Base-by-base conservation (phyloP, 2,329 filamentous ascomycete species). In the Monilinia fructicola region DNA sequence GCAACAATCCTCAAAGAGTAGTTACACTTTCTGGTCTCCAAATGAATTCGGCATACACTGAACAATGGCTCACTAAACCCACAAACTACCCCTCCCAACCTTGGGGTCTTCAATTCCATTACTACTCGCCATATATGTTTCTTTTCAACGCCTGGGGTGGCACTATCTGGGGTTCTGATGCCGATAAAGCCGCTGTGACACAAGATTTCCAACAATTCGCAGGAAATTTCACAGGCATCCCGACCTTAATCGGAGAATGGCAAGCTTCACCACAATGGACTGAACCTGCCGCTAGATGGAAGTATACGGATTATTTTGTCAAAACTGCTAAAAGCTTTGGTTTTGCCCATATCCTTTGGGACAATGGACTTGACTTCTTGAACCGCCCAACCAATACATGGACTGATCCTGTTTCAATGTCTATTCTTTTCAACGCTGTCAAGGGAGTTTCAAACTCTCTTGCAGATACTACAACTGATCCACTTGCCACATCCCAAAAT, bases 81-180 rank as follows among this genome's bases (percentile, higher is more conserved):
- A 74, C 75, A 1, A 79, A 81, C 40, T 83, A 82, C 52, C 79
- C 79, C 16, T 85, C 85, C 67, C 74, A 76, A 63, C 85, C 85
- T 0, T 87, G 83, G 80, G 84, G 82, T 0, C 79, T 87, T 40
- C 85, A 87, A 72, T 87, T 85, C 72, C 86, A 88, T 72, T 87
- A 87, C 75, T 88, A 87, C 76, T 81, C 79, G 11, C 84, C 83
- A 14, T 85, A 83, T 75, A 81, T 81, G 68, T 81, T 81, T 60
- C 77, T 80, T 21, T 81, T 82, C 70, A 68, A 76, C 58, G 76
- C 81, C 16, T 87, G 84, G 85, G 85, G 85, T 31, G 85, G 85
- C 73, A 87, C 85, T 0, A 83, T 82, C 60, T 86, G 84, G 84
- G 84, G 85, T 31, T 83, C 82, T 2, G 81, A 81, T 26, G 78